phyloP scores from a whole-genome alignment of 345 rosid species.

The Excoecaria agallocha region DNA sequence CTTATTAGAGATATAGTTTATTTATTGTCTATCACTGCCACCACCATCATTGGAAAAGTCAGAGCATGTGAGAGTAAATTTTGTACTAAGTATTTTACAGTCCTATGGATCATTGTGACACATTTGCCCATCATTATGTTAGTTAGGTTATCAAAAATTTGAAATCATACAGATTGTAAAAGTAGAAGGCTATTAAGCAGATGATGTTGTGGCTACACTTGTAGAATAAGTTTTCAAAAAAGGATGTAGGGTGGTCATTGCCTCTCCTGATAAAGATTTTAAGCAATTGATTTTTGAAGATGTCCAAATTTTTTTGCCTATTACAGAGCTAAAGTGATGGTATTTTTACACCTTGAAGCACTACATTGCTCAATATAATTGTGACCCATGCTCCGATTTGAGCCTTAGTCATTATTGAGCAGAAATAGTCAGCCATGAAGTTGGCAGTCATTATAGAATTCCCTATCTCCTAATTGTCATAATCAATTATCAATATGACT shows the following conservation, averaged over 20 bases:
- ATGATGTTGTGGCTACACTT: no score
- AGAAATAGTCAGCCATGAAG: not conserved
- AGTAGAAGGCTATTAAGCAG: constrained; percentile 69
- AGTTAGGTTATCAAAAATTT: constrained; percentile 9
- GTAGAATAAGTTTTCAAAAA: constrained; percentile 59
- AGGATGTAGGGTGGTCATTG: constrained; percentile 66
- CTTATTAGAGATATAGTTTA: not conserved
- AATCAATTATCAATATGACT: not conserved
- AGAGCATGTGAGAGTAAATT: not conserved
- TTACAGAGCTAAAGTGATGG: constrained; percentile 71
- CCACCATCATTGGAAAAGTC: not conserved
- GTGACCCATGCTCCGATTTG: constrained; percentile 80
- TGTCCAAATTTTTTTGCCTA: constrained; percentile 85
- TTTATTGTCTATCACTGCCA: not conserved
- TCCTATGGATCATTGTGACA: not conserved
- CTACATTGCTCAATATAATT: constrained; percentile 71
- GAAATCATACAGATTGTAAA: constrained; percentile 56
- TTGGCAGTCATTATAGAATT: not conserved
- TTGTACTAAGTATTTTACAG: not conserved
- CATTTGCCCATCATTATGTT: constrained; percentile 3
- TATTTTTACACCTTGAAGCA: constrained; percentile 84
- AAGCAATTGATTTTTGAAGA: constrained; percentile 90
- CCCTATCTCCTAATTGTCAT: not conserved
- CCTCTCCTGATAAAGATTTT: constrained; percentile 97
- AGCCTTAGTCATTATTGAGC: constrained; percentile 57